A percentile compares a stretch with the other conserved stretches of the same genome.
Evolutionary conservation across 192 early-diverging fungal species (phyloP).

Genomic region (Entomortierella chlamydospora): DNA sequence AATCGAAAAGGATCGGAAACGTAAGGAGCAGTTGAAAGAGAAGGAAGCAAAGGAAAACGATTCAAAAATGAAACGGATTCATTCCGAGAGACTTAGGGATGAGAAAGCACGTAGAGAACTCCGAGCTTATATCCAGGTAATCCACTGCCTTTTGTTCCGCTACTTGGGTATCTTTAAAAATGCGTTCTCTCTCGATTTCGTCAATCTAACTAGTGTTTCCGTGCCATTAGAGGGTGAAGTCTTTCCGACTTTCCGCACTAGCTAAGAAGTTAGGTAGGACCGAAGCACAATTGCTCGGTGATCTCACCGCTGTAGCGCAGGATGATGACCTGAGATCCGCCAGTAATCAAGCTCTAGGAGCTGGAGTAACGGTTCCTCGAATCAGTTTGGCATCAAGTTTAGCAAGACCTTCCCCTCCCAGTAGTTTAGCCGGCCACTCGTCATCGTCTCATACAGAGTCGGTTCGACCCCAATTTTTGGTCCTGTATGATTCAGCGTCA

Average conservation of each 20-base stretch:
- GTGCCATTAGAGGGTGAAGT: conserved; percentile 22
- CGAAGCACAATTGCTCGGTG: conserved; percentile 35
- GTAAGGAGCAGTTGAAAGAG: conserved; percentile 35
- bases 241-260: conserved; percentile 19
- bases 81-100: conserved; percentile 19
- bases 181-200: background rate
- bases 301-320: conserved; percentile 26
- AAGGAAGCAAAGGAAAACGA: conserved; percentile 34
- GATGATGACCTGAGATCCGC: background rate
- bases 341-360: background rate
- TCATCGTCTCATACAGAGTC: background rate
- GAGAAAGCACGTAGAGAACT: conserved; percentile 34
- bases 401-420: background rate
- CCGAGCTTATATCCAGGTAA: conserved; percentile 42
- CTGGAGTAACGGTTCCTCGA: background rate
- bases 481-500: conserved; percentile 18
- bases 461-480: conserved; percentile 13
- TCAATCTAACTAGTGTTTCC: background rate
- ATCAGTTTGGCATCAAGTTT: conserved; percentile 24
- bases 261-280: conserved; percentile 29
- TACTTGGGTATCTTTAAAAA: background rate
- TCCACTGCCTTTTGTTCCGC: too few species aligned
- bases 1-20: conserved; percentile 42
- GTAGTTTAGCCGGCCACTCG: background rate
- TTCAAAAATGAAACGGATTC: conserved; percentile 9